Evolutionary conservation across 139 green algal species (phyloP).

Genomic region (Gonium pectorale): DNA sequence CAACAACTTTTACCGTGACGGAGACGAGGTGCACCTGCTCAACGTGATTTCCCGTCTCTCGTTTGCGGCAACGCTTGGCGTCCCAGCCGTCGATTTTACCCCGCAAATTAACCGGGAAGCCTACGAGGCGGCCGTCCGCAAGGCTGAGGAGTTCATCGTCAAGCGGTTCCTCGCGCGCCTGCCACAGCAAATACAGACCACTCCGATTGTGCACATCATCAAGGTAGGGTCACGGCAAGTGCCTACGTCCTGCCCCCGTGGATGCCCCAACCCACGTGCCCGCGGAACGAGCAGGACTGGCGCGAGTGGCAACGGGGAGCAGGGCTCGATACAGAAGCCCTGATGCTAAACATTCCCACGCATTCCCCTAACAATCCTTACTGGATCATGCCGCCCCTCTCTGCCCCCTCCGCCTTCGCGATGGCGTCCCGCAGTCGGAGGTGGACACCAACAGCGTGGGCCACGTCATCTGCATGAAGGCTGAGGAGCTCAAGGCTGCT

Average conservation of each 20-base stretch:
- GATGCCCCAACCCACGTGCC: no score
- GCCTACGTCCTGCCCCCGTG: neutral
- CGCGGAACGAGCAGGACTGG: no score
- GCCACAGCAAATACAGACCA: constrained; percentile 41
- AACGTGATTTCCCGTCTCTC: constrained; percentile 47
- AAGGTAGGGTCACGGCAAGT: constrained; percentile 33
- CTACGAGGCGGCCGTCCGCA: constrained; percentile 53
- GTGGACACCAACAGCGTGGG: constrained; percentile 73
- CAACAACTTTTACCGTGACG: constrained; percentile 42
- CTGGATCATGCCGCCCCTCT: no score
- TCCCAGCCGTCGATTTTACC: constrained; percentile 50
- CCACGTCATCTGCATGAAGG: constrained; percentile 75
- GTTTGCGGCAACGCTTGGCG: constrained; percentile 39
- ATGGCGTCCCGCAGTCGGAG: constrained; percentile 51
- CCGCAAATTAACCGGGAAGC: constrained; percentile 57
- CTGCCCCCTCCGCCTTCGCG: no score
- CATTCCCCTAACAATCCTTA: no score
- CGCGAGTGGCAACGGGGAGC: no score
- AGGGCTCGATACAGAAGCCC: no score
- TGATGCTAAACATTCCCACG: no score
- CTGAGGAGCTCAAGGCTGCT: constrained; percentile 68
- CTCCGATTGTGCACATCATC: constrained; percentile 65
- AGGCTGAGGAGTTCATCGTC: constrained; percentile 60
- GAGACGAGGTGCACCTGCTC: constrained; percentile 57
- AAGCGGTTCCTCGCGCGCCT: constrained; percentile 57